A percentile compares a stretch with the other conserved stretches of the same genome.
Conservation (phyloP, 2,329 filamentous ascomycete genomes). For the Aschersonia sp. region DNA sequence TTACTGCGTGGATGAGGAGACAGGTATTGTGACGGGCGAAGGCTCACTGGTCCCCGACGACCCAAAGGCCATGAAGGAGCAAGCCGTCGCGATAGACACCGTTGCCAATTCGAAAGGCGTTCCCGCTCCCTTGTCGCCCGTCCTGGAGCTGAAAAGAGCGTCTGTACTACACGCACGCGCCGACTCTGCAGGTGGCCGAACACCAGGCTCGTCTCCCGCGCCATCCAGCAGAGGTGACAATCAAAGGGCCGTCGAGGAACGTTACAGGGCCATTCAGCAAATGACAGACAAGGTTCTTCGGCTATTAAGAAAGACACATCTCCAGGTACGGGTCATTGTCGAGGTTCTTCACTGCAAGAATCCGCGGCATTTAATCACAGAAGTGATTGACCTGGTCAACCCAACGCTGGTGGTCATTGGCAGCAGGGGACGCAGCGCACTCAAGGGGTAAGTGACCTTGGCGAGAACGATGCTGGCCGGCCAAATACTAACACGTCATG, state of each 20-base stretch:
- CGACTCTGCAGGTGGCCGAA: conserved; percentile 14
- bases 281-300: conserved; percentile 79
- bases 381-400: conserved; percentile 87
- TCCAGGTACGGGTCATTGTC: conserved; percentile 86
- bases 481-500: conserved; percentile 14
- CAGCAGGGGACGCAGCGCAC: conserved; percentile 75
- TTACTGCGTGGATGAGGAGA: conserved; percentile 86
- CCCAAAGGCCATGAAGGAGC: conserved; percentile 60
- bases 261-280: conserved; percentile 64
- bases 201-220: conserved; percentile 30
- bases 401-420: conserved; percentile 90
- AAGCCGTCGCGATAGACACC: conserved; percentile 55
- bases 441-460: conserved; percentile 62
- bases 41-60: conserved; percentile 54
- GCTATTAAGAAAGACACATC: conserved; percentile 73
- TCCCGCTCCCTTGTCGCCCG: conserved; percentile 16
- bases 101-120: conserved; percentile 31
- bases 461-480: neutral
- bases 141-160: conserved; percentile 17
- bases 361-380: conserved; percentile 87
- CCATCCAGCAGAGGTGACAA: conserved; percentile 33
- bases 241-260: conserved; percentile 59
- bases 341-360: conserved; percentile 98
- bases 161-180: conserved; percentile 13
- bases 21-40: conserved; percentile 34